Evolutionary conservation across 2,329 filamentous ascomycete species (phyloP).

Genomic region (Sordariomycetes sp.): DNA sequence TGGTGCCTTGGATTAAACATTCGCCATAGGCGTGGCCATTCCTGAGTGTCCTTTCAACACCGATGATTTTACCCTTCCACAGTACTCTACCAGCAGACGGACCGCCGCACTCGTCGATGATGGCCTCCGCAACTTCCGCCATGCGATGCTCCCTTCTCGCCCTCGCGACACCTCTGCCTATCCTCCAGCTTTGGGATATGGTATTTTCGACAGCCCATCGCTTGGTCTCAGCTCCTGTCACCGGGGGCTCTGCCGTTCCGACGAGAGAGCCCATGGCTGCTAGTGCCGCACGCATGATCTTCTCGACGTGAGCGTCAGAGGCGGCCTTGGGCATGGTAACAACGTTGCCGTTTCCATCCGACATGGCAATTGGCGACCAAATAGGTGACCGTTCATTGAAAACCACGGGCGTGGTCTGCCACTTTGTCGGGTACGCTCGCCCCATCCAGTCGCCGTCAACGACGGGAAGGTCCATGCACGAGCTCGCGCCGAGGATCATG

Average conservation of each 20-base stretch:
- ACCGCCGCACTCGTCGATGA: slow-evolving; percentile 50
- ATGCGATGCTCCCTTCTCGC: slow-evolving; percentile 39
- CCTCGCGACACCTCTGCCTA: slow-evolving; percentile 48
- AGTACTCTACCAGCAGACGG: slow-evolving; percentile 41
- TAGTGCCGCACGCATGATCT: slow-evolving; percentile 39
- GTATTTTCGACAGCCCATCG: slow-evolving; percentile 44
- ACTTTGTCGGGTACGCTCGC: slow-evolving; percentile 43
- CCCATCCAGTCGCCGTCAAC: slow-evolving; percentile 51
- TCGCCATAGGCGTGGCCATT: slow-evolving; percentile 52
- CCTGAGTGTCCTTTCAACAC: slow-evolving; percentile 44
- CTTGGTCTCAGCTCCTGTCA: slow-evolving; percentile 38
- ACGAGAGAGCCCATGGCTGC: slow-evolving; percentile 46
- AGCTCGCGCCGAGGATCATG: slow-evolving; percentile 44
- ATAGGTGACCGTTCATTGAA: slow-evolving; percentile 37
- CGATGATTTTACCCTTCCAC: slow-evolving; percentile 55
- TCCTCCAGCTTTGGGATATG: slow-evolving; percentile 44
- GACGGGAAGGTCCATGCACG: slow-evolving; percentile 39
- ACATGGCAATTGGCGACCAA: slow-evolving; percentile 35
- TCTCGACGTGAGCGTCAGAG: slow-evolving; percentile 38
- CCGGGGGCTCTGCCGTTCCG: slow-evolving; percentile 36
- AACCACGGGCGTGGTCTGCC: slow-evolving; percentile 44
- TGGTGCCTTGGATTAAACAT: slow-evolving; percentile 42
- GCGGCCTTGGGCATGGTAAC: slow-evolving; percentile 37
- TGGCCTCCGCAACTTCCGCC: slow-evolving; percentile 45
- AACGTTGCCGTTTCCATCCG: slow-evolving; percentile 42